Base-by-base conservation (phyloP, 257 asterid genomes). In the Cruciata laevipes region DNA sequence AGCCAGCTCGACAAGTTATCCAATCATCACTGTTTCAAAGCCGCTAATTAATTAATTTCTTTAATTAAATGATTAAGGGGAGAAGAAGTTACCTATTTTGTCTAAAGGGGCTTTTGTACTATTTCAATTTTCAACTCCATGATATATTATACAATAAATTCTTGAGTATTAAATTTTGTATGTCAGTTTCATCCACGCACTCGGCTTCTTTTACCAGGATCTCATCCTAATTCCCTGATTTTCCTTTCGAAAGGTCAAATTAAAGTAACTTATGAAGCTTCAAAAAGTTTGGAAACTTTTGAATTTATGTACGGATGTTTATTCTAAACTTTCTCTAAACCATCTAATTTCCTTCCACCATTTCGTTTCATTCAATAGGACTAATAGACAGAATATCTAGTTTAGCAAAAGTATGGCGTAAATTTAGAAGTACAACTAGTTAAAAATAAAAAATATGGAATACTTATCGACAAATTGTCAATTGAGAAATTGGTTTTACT, bases 121-220 rank as follows among this genome's bases (percentile, higher is more conserved):
- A 57, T 56, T 57, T 72, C 71, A 65, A 57, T 40, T 56, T 57
- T 72, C 71, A 65, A 57, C 53, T 57, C 10, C 60, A 21, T 53
- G 24, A 8, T 53, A 8, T 53, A 53, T 3, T 17, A 51, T 16
- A 16, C 3, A 51, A 6, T 53, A 2, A 58, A 25, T 32, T 18
- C 31, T 65, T 72, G 66, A 55, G 11, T 71, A 55, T 40, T 71
- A 10, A 7, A 38, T 6, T 12, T 17, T 21, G 5, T 56, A 24
- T 21, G 5, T 56, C 49, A 14, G 30, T 65, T n/a, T 0, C 20
- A 30, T 9, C 55, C 55, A 47, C 20, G 21, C 4, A 47, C 20
- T 16, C 55, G 51, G 18, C 51, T 42, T 11, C 51, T 42, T 42
- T 42, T 42, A 42, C 11, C 51, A 12, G 47, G 47, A 40, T 42